These are phyloP conservation scores for Cercospora zeae-maydis DNA, from an alignment of 2,329 filamentous ascomycete genomes.

Conservation along the genomic window DNA sequence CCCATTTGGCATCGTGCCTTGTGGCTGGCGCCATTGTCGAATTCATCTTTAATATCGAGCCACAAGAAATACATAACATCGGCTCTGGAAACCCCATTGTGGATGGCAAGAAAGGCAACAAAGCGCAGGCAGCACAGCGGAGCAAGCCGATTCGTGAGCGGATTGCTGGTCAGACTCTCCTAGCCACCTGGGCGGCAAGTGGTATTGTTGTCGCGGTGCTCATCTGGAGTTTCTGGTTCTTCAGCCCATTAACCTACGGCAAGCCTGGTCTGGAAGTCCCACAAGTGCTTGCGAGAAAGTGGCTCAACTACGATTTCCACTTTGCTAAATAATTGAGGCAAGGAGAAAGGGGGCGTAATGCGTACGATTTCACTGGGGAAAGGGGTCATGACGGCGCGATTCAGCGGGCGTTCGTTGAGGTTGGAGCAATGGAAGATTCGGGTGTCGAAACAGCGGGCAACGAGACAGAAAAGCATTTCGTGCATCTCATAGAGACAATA, in stretches of 20 bases:
- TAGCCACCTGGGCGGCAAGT: conserved; percentile 74
- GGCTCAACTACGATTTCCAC: conserved; percentile 95
- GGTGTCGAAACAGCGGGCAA: conserved; percentile 1
- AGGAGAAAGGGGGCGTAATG: not conserved
- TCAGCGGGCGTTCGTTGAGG: conserved; percentile 10
- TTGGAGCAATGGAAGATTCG: not conserved
- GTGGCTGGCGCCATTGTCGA: conserved; percentile 89
- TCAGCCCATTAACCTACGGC: conserved; percentile 91
- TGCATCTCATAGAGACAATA: not conserved
- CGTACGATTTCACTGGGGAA: conserved; percentile 3
- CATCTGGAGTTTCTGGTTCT: conserved; percentile 83
- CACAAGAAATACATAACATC: conserved; percentile 57
- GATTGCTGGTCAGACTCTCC: conserved; percentile 71
- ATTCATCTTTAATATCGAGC: conserved; percentile 92
- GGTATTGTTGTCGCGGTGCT: conserved; percentile 64
- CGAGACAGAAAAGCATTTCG: conserved; percentile 1
- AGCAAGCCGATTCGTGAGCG: conserved; percentile 78
- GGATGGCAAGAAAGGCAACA: conserved; percentile 34
- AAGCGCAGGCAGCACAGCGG: conserved; percentile 42
- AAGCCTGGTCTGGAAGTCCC: conserved; percentile 80
- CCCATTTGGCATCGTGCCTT: conserved; percentile 84
- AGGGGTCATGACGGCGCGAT: conserved; percentile 1
- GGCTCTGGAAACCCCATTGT: conserved; percentile 39
- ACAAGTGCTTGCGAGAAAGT: conserved; percentile 79
- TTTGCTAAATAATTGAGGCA: conserved; percentile 76